Evolutionary conservation across 495 filamentous ascomycete genomes (phyloP), one percentile per base, ranked within the genome.

Genomic region (Massariosphaeria phaeospora): DNA sequence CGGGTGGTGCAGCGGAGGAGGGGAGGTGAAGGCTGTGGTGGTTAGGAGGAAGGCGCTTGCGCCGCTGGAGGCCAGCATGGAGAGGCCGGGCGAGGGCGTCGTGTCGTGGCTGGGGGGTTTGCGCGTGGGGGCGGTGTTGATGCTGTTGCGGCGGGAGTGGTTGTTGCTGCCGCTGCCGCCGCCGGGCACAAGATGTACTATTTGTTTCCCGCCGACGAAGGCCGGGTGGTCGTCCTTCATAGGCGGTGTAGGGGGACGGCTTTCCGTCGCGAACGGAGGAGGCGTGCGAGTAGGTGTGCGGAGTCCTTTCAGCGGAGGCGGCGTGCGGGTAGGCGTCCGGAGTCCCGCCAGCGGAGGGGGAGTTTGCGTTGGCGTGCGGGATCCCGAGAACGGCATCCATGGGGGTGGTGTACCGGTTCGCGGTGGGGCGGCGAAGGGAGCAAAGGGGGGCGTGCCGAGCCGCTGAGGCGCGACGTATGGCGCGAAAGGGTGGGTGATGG

Each of bases 1-100:
- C 4, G 4, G 46, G 52, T 58, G 17, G 55, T 52, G 44, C 11
- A 8, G 24, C 34, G 40, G 34, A 26, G 33, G 18, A 57, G 30
- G 34, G 53, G 36, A 15, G 55, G 23, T 7, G 48, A 11, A 41
- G 39, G 30, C 15, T 18, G 15, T 18, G 43, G 43, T 34, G 18
- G 13, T 23, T 23, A 44, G 39, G 26, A 48, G 36, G 30, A 49
- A 11, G 48, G 38, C 10, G 18, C 21, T 18, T 36, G 45, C 27
- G 21, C 9, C 17, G n/a, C 3, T 24, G 29, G 18, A 17, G 36
- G 38, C 8, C 13, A 26, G 25, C 17, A 27, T 23, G 12, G 8
- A 11, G 21, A 12, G 36, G 26, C 21, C 24, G 20, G 43, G 15
- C 8, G 25, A 44, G 36, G 24, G 18, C 2, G 33, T 40, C 2